phyloP scores from a whole-genome alignment of 1,284 basidiomycete genomes.

The Salmacisia buchloeana region DNA sequence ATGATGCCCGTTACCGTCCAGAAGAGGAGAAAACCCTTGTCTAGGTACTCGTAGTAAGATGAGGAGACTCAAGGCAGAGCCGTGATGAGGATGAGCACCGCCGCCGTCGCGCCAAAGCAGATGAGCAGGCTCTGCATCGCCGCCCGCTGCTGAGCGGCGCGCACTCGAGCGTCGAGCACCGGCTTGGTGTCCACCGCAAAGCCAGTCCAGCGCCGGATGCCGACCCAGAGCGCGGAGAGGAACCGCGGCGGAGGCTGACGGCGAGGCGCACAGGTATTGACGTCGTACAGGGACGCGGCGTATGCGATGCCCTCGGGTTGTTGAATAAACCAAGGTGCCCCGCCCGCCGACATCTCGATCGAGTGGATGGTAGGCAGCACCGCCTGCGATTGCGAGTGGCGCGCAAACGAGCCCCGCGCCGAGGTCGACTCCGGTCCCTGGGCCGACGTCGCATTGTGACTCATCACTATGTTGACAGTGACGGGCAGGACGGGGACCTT shows the following conservation, averaged over 20 bases:
- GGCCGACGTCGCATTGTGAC: not conserved
- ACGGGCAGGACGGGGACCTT: not conserved
- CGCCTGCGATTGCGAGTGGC: too few relatives aligned
- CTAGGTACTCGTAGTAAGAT: too few relatives aligned
- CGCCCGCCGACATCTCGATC: not conserved
- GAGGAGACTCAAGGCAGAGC: conserved; percentile 22
- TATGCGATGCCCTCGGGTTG: not conserved
- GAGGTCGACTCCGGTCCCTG: not conserved
- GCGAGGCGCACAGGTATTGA: not conserved
- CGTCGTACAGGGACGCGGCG: not conserved
- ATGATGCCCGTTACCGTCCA: too few relatives aligned
- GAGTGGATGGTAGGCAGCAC: not conserved
- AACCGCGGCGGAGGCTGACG: not conserved
- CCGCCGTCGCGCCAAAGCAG: conserved; percentile 18
- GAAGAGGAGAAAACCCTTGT: too few relatives aligned
- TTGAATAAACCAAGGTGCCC: not conserved
- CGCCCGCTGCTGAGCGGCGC: conserved; percentile 27
- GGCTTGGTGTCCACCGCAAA: conserved; percentile 29
- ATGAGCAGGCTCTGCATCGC: conserved; percentile 25
- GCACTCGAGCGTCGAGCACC: conserved; percentile 27
- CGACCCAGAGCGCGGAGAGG: conserved; percentile 12
- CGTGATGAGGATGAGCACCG: conserved; percentile 21
- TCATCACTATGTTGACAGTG: not conserved
- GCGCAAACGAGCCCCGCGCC: not conserved
- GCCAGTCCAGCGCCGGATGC: conserved; percentile 24